A percentile compares a stretch with the other conserved stretches of the same genome.
phyloP scores from a whole-genome alignment of 2,329 filamentous ascomycete genomes.

The Stemphylium beticola region DNA sequence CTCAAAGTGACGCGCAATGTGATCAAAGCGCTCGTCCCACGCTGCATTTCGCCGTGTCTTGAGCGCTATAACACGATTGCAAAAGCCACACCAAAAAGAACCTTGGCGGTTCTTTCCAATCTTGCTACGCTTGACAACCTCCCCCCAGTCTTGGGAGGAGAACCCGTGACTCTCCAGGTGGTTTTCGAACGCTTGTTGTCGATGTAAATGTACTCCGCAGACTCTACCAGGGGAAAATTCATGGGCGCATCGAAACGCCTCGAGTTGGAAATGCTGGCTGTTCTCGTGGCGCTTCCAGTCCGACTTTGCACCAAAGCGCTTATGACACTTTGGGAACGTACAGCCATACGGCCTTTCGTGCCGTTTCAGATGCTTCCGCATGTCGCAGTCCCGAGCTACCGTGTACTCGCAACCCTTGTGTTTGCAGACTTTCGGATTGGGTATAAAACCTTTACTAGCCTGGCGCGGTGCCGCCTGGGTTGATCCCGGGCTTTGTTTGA shows the following conservation, averaged over 20 bases:
- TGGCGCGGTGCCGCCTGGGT: constrained; percentile 17
- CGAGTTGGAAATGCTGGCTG: constrained; percentile 73
- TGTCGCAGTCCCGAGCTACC: constrained; percentile 48
- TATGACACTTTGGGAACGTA: constrained; percentile 72
- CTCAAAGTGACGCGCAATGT: constrained; percentile 76
- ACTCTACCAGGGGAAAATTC: background rate
- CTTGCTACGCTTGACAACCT: constrained; percentile 60
- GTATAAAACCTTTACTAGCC: constrained; percentile 15
- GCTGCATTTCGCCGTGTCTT: constrained; percentile 59
- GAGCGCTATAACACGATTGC: constrained; percentile 61
- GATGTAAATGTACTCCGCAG: constrained; percentile 67
- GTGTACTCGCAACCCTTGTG: constrained; percentile 22
- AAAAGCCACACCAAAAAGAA: constrained; percentile 90
- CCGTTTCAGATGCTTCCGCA: constrained; percentile 78
- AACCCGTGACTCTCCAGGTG: constrained; percentile 65
- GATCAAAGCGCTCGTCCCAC: constrained; percentile 69
- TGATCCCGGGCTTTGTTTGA: constrained; percentile 27
- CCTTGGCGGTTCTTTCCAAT: constrained; percentile 69
- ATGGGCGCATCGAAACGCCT: constrained; percentile 72
- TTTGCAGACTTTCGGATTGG: constrained; percentile 25
- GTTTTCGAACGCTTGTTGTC: constrained; percentile 63
- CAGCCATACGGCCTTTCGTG: constrained; percentile 84
- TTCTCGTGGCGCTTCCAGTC: constrained; percentile 94
- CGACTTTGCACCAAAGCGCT: constrained; percentile 87
- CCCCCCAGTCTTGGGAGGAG: constrained; percentile 32